Percentiles rank a stretch among this genome's conserved stretches.
Conservation (phyloP, 2,329 filamentous ascomycete species). For the Pseudogymnoascus sp. region DNA sequence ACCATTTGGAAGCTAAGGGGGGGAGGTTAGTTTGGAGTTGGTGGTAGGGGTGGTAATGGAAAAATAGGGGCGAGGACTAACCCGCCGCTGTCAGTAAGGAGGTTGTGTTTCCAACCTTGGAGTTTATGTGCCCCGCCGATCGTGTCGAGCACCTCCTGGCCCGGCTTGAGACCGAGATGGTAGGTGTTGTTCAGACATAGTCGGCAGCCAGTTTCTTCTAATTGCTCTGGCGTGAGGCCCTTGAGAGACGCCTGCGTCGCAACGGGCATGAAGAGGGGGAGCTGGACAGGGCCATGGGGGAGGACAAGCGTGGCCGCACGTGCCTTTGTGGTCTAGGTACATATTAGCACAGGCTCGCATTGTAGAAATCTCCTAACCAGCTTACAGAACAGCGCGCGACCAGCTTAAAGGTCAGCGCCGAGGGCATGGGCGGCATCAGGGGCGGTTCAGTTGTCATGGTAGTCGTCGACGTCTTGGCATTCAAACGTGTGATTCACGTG, state of each 20-base stretch:
- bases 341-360: conserved; percentile 12
- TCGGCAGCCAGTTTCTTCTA: conserved; percentile 80
- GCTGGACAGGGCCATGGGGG: conserved; percentile 80
- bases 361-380: conserved; percentile 11
- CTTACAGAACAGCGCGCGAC: conserved; percentile 72
- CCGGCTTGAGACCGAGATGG: conserved; percentile 88
- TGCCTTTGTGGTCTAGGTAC: conserved; percentile 74
- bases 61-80: conserved; percentile 24
- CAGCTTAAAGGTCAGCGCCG: conserved; percentile 71
- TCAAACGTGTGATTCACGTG: not conserved
- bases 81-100: conserved; percentile 75
- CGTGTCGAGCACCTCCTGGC: conserved; percentile 76
- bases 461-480: conserved; percentile 21
- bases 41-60: not conserved
- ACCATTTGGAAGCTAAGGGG: conserved; percentile 89
- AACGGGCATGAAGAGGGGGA: conserved; percentile 97
- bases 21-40: conserved; percentile 2
- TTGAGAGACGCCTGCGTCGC: conserved; percentile 95
- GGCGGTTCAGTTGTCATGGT: conserved; percentile 34
- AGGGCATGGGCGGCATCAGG: conserved; percentile 35
- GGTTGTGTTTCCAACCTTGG: conserved; percentile 92
- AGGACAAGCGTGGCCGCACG: conserved; percentile 80
- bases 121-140: conserved; percentile 89
- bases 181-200: conserved; percentile 98
- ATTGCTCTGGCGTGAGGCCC: conserved; percentile 82